Evolutionary conservation across 1,284 basidiomycete genomes (phyloP).

Genomic region (Xerocomus minutiporus): DNA sequence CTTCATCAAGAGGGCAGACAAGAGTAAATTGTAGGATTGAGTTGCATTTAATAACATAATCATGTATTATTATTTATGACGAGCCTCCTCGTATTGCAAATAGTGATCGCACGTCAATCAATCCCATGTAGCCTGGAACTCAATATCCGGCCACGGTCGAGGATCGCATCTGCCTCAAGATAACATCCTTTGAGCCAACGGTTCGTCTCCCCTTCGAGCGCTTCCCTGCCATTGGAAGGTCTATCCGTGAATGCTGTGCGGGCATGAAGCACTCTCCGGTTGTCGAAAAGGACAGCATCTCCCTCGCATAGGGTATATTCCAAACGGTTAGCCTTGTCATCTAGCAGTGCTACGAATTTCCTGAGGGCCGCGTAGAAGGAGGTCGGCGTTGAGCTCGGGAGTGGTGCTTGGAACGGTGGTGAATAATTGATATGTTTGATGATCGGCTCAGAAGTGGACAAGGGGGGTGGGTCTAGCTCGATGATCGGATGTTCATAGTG

Average conservation of each 20-base stretch:
- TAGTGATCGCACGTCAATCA: not conserved
- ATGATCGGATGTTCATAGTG: constrained; percentile 78
- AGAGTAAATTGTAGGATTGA: constrained; percentile 46
- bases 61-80: not conserved
- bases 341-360: constrained; percentile 60
- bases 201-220: constrained; percentile 39
- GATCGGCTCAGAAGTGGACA: constrained; percentile 11
- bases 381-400: constrained; percentile 46
- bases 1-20: constrained; percentile 51
- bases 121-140: constrained; percentile 14
- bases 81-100: not conserved
- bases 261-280: constrained; percentile 88
- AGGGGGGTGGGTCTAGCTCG: constrained; percentile 44
- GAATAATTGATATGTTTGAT: constrained; percentile 83
- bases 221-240: constrained; percentile 9
- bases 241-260: constrained; percentile 72
- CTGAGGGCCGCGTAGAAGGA: constrained; percentile 65
- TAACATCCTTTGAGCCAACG: constrained; percentile 76
- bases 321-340: constrained; percentile 53
- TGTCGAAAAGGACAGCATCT: constrained; percentile 90
- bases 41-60: not conserved
- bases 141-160: constrained; percentile 47
- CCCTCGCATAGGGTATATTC: constrained; percentile 76
- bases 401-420: constrained; percentile 91
- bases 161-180: constrained; percentile 63